Percentiles rank a stretch among this genome's conserved stretches.
These are phyloP conservation scores for Fusarium sp. DNA, from an alignment of 2,329 filamentous ascomycete genomes.

Conservation along the genomic window DNA sequence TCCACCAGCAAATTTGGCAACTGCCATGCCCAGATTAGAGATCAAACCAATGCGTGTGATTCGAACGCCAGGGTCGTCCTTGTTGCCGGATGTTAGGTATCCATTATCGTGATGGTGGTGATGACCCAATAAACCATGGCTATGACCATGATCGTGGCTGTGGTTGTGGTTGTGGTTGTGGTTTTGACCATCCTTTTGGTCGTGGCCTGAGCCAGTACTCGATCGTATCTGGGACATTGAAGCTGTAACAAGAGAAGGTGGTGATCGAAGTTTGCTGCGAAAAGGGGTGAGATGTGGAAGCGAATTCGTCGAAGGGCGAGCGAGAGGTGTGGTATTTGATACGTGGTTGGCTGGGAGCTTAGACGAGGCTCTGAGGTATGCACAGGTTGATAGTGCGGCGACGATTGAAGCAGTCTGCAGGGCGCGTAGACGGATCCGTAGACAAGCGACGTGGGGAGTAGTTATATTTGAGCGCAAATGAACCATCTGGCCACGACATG, in stretches of 20 bases:
- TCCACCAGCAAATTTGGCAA: slow-evolving; percentile 91
- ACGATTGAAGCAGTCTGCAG: slow-evolving; percentile 42
- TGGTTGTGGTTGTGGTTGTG: slow-evolving; percentile 50
- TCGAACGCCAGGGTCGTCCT: slow-evolving; percentile 75
- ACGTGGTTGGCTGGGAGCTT: slow-evolving; percentile 34
- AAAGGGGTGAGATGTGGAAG: slow-evolving; percentile 43
- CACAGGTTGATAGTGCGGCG: slow-evolving; percentile 45
- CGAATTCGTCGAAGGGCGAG: slow-evolving; percentile 33
- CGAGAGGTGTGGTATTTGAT: slow-evolving; percentile 33
- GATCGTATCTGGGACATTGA: slow-evolving; percentile 51
- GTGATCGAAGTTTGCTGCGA: slow-evolving; percentile 38
- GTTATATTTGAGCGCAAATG: slow-evolving; percentile 40
- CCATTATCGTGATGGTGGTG: slow-evolving; percentile 93
- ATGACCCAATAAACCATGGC: slow-evolving; percentile 55
- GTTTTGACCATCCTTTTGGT: slow-evolving; percentile 34
- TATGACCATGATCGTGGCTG: slow-evolving; percentile 44
- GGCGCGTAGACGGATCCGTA: slow-evolving; percentile 42
- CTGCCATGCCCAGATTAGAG: slow-evolving; percentile 93
- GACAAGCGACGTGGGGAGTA: slow-evolving; percentile 37
- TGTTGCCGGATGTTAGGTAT: slow-evolving; percentile 89
- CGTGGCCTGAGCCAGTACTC: slow-evolving; percentile 45
- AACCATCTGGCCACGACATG: slow-evolving; percentile 43
- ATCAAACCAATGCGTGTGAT: slow-evolving; percentile 72
- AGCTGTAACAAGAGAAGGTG: slow-evolving; percentile 48
- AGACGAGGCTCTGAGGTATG: slow-evolving; percentile 43